Base-by-base conservation (phyloP, 257 asterid species). In the Ocimum tenuiflorum region DNA sequence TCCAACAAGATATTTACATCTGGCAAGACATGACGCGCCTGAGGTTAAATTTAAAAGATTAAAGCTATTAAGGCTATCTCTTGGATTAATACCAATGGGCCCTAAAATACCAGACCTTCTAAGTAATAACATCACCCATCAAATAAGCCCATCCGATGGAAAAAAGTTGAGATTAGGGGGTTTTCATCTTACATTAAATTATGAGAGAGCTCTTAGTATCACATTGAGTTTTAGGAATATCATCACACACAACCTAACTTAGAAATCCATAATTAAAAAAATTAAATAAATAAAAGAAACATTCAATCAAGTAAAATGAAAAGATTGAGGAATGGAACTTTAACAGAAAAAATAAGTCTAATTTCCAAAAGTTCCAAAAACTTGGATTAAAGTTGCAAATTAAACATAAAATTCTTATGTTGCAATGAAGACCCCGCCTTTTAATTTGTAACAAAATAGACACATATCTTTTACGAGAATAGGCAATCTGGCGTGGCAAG, bases 21-120 rank as follows among this genome's bases (percentile, higher is more conserved):
- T 72, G 72, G 68, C 38, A 42, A 63, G 59, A 53, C 38, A 55
- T 39, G 62, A 13, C 50, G 7, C 33, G 8, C 22, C 10, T 14
- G 14, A 47, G 27, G 33, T 60, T 22, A 41, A 65, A 41, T 38
- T 43, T 15, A 18, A 35, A 17, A 39, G 31, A 56, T 33, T 9
- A 56, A 10, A 71, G 51, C 36, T 54, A 53, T 23, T 6, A 47
- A 31, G 23, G 12, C 48, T n/a, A 36, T 63, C 35, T 29, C 41
- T 17, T 39, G 19, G 55, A 31, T 18, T 7, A 15, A 46, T 14
- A 24, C 6, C 54, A 2, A 8, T 39, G 36, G 14, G 18, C 45
- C 20, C 38, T 38, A 20, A 43, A 22, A 47, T 6, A 31, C 6
- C 18, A 29, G 12, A 8, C 13, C n/a, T 29, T 47, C 8, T 49